Evolutionary conservation across 352 stramenopile species (phyloP), one percentile per base, ranked within the genome.

Genomic region (Phytophthora syringae): DNA sequence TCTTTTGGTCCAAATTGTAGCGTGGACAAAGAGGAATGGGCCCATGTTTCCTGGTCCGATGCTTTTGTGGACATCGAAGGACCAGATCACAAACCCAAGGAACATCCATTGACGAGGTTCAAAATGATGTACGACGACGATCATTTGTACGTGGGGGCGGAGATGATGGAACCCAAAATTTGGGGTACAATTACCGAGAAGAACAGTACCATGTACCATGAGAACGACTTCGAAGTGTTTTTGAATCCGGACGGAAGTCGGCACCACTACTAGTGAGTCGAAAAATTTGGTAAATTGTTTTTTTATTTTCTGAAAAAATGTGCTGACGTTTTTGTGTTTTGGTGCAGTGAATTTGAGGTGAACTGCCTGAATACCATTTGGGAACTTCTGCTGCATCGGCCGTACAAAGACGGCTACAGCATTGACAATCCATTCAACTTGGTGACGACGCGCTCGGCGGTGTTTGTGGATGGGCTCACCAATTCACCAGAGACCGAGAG

Each of bases 151-250:
- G 75, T 94, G 13, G 81, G 57, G 20, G 82, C 82, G 0, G 82
- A 89, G 61, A 61, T 96, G 3, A 27, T 88, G 4, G 88, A 94
- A 49, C 52, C 69, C 24, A 76, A 86, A 56, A 87, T 96, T 53
- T 96, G 86, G 86, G 88, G 85, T 21, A 94, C 82, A 1, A 68
- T 92, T 50, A 80, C 58, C 30, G 50, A 77, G 7, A 81, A 88
- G 65, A 92, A 96, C 72, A 78, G 74, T 12, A 86, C 84, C 16
- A 80, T 94, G 76, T 96, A 93, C 71, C 84, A 95, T 44, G 90
- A 98, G 64, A 97, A 96, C 59, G 90, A 98, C 77, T 97, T 97
- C 79, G 92, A 98, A 64, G 84, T 98, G 9, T 98, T 98, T 57
- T 76, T 98, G n/a, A 84, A 98, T 69, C 87, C 86, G 9, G 77